Base-by-base conservation (phyloP, 768 basidiomycete genomes). In the Leccinellum luteum region DNA sequence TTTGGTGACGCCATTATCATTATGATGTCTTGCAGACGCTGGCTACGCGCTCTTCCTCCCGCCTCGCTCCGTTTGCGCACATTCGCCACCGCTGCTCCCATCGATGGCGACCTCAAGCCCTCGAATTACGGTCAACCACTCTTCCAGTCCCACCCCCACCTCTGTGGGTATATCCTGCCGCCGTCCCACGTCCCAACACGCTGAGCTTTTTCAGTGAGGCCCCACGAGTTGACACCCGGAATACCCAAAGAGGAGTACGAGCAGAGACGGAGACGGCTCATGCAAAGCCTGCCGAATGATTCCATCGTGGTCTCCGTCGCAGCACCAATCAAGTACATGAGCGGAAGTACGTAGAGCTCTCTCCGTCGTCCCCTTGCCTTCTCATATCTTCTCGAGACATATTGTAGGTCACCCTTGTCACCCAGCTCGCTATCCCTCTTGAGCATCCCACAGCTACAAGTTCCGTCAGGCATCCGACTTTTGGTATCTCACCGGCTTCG, bases 401-500 rank as follows among this genome's bases (percentile, higher is more conserved):
- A 65, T 94, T 92, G 91, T 93, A 73, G 76, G 89, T 74, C 31
- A 9, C 30, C 44, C 48, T 35, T 23, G 14, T 52, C 31, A 48
- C 62, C 48, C 30, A 19, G 25, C 43, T 28, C 28, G 43, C n/a
- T 54, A 55, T 27, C 60, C 23, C 54, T 44, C 58, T 60, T 65
- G 48, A 55, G 51, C 35, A 35, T 48, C 15, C 8, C 51, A 32
- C 68, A 98, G 95, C 72, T 97, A 98, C 80, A 94, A 94, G 70
- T 97, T 92, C 69, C 85, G 96, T 23, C 96, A 96, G 73, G 85
- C 85, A 0, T 93, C 91, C 35, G 88, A 96, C 73, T 92, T 95
- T 70, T 93, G 89, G 89, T 98, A 99, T 71, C 78, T 99, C 14
- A 97, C 97, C 0, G 97, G 97, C 12, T 97, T 97, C 66, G 85